phyloP scores from a whole-genome alignment of 2,329 filamentous ascomycete species.

The Stromatinia cepivora region DNA sequence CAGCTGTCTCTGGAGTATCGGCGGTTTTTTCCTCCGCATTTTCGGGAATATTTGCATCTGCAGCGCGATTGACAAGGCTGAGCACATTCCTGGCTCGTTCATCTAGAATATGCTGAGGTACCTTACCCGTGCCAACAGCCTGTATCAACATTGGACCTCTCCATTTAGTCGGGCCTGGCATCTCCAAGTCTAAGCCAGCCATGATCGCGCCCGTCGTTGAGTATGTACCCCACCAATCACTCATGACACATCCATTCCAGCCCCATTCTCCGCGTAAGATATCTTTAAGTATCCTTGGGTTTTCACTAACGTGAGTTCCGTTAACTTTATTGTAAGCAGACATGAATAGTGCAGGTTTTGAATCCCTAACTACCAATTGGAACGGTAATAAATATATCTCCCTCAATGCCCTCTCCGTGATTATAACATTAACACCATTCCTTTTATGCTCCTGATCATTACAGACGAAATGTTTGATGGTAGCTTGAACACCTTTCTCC shows the following conservation, averaged over 20 bases:
- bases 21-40: conserved; percentile 35
- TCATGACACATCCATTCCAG: conserved; percentile 58
- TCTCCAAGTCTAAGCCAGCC: conserved; percentile 44
- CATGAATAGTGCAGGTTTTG: conserved; percentile 56
- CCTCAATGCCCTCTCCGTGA: conserved; percentile 57
- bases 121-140: conserved; percentile 28
- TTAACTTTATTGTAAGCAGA: conserved; percentile 61
- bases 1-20: conserved; percentile 41
- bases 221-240: conserved; percentile 53
- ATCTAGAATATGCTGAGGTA: conserved; percentile 33
- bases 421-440: conserved; percentile 55
- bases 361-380: conserved; percentile 55
- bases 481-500: conserved; percentile 56
- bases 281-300: conserved; percentile 50
- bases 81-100: conserved; percentile 31
- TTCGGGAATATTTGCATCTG: conserved; percentile 38
- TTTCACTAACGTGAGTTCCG: conserved; percentile 57
- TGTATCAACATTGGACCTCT: conserved; percentile 31
- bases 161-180: conserved; percentile 42
- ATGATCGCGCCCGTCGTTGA: conserved; percentile 35
- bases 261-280: conserved; percentile 59
- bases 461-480: conserved; percentile 62
- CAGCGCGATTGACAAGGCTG: conserved; percentile 41
- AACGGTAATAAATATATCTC: conserved; percentile 61
- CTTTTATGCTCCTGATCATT: conserved; percentile 62